Evolutionary conservation across 2,329 filamentous ascomycete species (phyloP).

Genomic region (Cordyceps javanica): DNA sequence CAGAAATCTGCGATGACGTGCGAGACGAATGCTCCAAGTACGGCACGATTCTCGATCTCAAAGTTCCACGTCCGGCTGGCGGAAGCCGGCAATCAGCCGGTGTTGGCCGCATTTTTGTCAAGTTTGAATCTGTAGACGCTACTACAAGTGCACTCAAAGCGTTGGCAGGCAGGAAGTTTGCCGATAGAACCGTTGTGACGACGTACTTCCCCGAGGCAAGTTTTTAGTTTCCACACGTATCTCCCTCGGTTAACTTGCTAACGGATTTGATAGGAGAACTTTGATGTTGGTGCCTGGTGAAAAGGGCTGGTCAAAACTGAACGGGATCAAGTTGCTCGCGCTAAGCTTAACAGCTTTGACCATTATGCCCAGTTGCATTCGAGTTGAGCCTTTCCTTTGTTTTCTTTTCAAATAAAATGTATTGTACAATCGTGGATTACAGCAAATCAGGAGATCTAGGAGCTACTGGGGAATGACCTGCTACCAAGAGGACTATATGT

Average conservation of each 20-base stretch:
- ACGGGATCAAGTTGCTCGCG: not conserved
- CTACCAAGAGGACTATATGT: not conserved
- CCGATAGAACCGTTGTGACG: slow-evolving; percentile 90
- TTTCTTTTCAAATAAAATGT: slow-evolving; percentile 9
- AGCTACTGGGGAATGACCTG: not conserved
- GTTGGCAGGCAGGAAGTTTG: slow-evolving; percentile 93
- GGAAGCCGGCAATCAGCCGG: slow-evolving; percentile 79
- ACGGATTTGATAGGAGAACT: slow-evolving; percentile 67
- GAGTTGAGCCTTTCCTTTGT: slow-evolving; percentile 1
- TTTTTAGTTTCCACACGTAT: not conserved
- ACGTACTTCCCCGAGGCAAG: slow-evolving; percentile 92
- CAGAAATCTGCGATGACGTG: slow-evolving; percentile 96
- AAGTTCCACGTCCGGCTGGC: slow-evolving; percentile 81
- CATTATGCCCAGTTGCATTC: not conserved
- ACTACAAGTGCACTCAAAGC: slow-evolving; percentile 80
- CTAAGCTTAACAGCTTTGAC: not conserved
- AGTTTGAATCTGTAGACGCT: slow-evolving; percentile 72
- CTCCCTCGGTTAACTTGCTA: slow-evolving; percentile 19
- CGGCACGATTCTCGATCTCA: slow-evolving; percentile 77
- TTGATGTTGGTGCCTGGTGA: slow-evolving; percentile 88
- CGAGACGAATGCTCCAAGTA: slow-evolving; percentile 90
- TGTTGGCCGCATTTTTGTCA: slow-evolving; percentile 97
- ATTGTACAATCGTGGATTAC: slow-evolving; percentile 5
- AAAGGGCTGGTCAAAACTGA: not conserved
- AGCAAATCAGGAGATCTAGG: slow-evolving; percentile 4